Conservation (phyloP, 257 asterid genomes). For the Nicotiana undulata region DNA sequence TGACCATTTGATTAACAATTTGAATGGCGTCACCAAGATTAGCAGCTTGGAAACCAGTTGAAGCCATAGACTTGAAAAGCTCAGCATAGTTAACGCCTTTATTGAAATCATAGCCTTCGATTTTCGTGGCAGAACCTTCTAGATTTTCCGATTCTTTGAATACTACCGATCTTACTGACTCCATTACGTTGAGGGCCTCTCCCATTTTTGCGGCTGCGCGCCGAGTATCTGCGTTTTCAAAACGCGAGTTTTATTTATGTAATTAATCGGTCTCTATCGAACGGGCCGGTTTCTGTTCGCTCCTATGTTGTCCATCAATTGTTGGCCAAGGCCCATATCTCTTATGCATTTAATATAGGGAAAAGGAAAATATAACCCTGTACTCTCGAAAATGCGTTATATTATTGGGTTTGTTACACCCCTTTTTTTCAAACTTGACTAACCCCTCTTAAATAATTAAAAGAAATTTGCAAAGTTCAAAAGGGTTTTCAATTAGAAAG, state of each 20-base stretch:
- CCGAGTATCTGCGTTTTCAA: neutral
- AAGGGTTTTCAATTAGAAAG: too few species aligned
- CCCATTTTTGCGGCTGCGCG: slow-evolving; percentile 15
- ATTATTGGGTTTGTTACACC: too few species aligned
- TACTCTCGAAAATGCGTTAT: too few species aligned
- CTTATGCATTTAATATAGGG: too few species aligned
- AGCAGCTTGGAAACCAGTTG: slow-evolving; percentile 93
- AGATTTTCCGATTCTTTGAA: slow-evolving; percentile 63
- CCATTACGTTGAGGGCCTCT: slow-evolving; percentile 36
- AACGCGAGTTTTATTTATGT: neutral
- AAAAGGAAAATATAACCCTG: too few species aligned
- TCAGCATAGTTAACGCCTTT: slow-evolving; percentile 61
- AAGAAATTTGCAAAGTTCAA: too few species aligned
- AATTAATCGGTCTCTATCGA: too few species aligned
- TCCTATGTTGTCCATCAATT: neutral
- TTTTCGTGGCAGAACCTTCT: slow-evolving; percentile 43
- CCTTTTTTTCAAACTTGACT: too few species aligned
- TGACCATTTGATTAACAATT: slow-evolving; percentile 75
- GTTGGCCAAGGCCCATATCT: too few species aligned
- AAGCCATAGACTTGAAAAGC: slow-evolving; percentile 60
- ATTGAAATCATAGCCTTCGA: slow-evolving; percentile 85
- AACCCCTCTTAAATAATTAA: too few species aligned
- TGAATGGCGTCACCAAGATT: slow-evolving; percentile 90
- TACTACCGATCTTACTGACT: slow-evolving; percentile 42
- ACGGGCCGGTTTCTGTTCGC: neutral